Evolutionary conservation across 23 red algal species (phyloP).

Genomic region (Gracilaria gracilis): DNA sequence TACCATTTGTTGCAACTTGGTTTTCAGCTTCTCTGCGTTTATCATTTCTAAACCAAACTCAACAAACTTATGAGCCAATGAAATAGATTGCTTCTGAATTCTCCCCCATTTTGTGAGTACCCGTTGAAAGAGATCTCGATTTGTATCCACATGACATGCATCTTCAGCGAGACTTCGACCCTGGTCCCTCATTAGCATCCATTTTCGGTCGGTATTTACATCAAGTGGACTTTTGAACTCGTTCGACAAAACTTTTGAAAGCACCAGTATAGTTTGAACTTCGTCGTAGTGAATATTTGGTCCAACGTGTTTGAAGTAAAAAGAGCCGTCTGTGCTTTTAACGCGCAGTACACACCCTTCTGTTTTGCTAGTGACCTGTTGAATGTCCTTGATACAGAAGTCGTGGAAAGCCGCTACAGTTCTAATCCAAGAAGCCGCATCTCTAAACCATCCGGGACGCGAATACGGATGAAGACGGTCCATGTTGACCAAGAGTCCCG

Average conservation of each 20-base stretch:
- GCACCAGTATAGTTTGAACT: no score
- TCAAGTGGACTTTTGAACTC: not conserved
- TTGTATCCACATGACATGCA: not conserved
- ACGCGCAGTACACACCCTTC: slow-evolving; percentile 5
- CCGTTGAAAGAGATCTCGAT: slow-evolving; percentile 17
- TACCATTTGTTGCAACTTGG: not conserved
- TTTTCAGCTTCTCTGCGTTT: not conserved
- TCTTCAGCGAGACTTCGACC: not conserved
- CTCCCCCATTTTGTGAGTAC: slow-evolving; percentile 2
- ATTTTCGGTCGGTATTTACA: not conserved
- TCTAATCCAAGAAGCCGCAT: not conserved
- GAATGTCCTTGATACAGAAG: not conserved
- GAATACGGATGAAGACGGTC: slow-evolving; percentile 33
- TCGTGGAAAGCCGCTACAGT: not conserved
- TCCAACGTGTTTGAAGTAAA: not conserved
- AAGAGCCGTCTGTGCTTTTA: not conserved
- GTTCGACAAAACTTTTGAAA: no score
- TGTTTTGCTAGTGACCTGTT: slow-evolving; percentile 1
- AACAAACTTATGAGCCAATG: not conserved
- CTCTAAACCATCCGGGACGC: not conserved
- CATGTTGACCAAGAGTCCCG: not conserved
- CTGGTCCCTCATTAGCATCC: slow-evolving; percentile 4
- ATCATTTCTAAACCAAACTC: not conserved
- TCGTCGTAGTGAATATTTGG: no score
- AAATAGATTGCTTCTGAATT: slow-evolving; percentile 14